Base-by-base conservation (phyloP, 768 basidiomycete species). In the Crassisporium funariophilum region DNA sequence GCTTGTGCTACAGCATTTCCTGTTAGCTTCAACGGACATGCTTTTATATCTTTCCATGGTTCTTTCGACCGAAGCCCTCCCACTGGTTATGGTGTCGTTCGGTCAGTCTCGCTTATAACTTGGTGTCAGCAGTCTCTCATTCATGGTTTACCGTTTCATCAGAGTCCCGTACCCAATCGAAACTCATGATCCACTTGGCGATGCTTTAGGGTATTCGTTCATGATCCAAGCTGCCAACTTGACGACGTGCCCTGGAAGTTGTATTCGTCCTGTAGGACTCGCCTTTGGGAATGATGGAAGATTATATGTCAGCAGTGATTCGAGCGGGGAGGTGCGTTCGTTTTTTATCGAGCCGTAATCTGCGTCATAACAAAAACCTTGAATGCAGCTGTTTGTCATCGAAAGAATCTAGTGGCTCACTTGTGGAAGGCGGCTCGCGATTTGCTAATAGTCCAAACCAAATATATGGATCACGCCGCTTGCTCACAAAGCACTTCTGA, bases 41-140 rank as follows among this genome's bases (percentile, higher is more conserved):
- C 72, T 1, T 71, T 75, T 51, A 70, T 74, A n/a, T 71, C 72
- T 1, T 75, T 76, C 63, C 74, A 70, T 41, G 75, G 75, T 2
- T 74, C 72, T 4, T 72, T 71, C 41, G 44, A 75, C 35, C 58
- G 74, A 5, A 52, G 49, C 6, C 73, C 73, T 11, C 74, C 74
- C 3, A 75, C 74, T 4, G 75, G 75, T 5, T 77, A 77, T 47
- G 72, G 71, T n/a, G 70, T 77, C 21, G 67, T 75, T 10, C 61
- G 59, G 74, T 75, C 35, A 44, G 56, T 43, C 16, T 10, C 13
- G 1, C 17, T 15, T 21, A 22, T 15, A 10, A 20, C 12, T 29
- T 15, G n/a, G n/a, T n/a, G n/a, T n/a, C n/a, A n/a, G n/a, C n/a
- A n/a, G n/a, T n/a, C n/a, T n/a, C n/a, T 29, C 2, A 11, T 8